Conservation (phyloP, 169 alveolate genomes). For the Cryptosporidium ryanae region DNA sequence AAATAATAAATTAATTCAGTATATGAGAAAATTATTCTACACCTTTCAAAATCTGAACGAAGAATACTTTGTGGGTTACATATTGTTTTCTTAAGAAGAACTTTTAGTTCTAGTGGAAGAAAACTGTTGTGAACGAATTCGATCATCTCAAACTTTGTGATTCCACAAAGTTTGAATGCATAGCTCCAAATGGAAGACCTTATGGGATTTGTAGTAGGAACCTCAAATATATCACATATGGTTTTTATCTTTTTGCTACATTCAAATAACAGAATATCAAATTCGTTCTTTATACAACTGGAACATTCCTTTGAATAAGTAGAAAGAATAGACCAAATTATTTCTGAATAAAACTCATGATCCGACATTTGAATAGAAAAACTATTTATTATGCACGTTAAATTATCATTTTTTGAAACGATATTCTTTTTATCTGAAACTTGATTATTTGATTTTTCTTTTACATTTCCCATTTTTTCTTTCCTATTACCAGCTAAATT, state of each 20-base stretch:
- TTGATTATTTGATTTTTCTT: background rate
- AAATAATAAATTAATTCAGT: slow-evolving; percentile 34
- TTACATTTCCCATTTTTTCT: background rate
- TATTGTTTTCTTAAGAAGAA: slow-evolving; percentile 19
- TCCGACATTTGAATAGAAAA: slow-evolving; percentile 62
- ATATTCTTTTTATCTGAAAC: background rate
- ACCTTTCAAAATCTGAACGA: slow-evolving; percentile 59
- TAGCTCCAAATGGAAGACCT: slow-evolving; percentile 54
- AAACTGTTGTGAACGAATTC: slow-evolving; percentile 52
- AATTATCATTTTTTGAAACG: background rate
- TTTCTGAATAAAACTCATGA: slow-evolving; percentile 58
- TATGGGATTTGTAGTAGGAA: slow-evolving; percentile 61
- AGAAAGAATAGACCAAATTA: slow-evolving; percentile 41
- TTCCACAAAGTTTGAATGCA: slow-evolving; percentile 47
- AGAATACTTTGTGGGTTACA: slow-evolving; percentile 27
- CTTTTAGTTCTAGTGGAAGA: slow-evolving; percentile 54
- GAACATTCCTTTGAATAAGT: slow-evolving; percentile 43
- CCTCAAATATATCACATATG: slow-evolving; percentile 11
- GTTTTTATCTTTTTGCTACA: slow-evolving; percentile 36
- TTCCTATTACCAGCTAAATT: background rate
- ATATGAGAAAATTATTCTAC: slow-evolving; percentile 50
- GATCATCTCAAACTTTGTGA: slow-evolving; percentile 25
- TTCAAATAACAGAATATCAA: slow-evolving; percentile 27
- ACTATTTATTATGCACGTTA: slow-evolving; percentile 2
- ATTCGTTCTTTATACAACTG: slow-evolving; percentile 50